A percentile compares a stretch with the other conserved stretches of the same genome.
Conservation (phyloP, 352 stramenopile genomes). For the Phytophthora vignae region DNA sequence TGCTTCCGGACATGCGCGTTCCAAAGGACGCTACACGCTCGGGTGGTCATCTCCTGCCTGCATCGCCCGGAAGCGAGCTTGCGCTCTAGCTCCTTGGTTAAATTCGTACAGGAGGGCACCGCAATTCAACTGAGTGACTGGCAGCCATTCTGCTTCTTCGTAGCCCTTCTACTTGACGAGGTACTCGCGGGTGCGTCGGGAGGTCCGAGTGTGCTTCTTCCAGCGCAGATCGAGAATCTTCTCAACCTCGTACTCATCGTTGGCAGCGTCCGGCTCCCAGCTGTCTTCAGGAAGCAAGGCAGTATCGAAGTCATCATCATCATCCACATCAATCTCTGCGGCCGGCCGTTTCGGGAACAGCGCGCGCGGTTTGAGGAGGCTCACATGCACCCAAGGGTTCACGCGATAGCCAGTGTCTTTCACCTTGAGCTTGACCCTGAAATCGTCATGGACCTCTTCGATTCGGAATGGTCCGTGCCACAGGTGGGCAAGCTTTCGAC, state of each 20-base stretch:
- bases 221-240: slow-evolving; percentile 10
- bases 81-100: slow-evolving; percentile 1
- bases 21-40: neutral
- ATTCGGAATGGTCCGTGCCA: slow-evolving; percentile 19
- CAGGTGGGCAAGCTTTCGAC: too few species aligned
- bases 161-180: slow-evolving; percentile 11
- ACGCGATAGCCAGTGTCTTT: slow-evolving; percentile 15
- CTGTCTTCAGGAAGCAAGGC: slow-evolving; percentile 5
- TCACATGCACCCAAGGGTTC: slow-evolving; percentile 16
- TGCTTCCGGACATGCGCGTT: neutral
- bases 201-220: neutral
- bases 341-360: neutral
- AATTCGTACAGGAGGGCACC: slow-evolving; percentile 6
- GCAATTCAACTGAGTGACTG: slow-evolving; percentile 5
- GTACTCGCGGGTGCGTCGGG: neutral
- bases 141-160: slow-evolving; percentile 3
- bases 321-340: slow-evolving; percentile 1
- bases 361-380: slow-evolving; percentile 2
- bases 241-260: slow-evolving; percentile 13
- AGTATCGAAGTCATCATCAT: slow-evolving; percentile 15
- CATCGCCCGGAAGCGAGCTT: slow-evolving; percentile 12
- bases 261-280: neutral
- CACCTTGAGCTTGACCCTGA: slow-evolving; percentile 8
- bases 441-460: slow-evolving; percentile 10
- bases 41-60: slow-evolving; percentile 15